Percentiles rank a stretch among this genome's conserved stretches.
Evolutionary conservation across 148 eudicot species (phyloP).

Genomic region (Persicaria tinctoria): DNA sequence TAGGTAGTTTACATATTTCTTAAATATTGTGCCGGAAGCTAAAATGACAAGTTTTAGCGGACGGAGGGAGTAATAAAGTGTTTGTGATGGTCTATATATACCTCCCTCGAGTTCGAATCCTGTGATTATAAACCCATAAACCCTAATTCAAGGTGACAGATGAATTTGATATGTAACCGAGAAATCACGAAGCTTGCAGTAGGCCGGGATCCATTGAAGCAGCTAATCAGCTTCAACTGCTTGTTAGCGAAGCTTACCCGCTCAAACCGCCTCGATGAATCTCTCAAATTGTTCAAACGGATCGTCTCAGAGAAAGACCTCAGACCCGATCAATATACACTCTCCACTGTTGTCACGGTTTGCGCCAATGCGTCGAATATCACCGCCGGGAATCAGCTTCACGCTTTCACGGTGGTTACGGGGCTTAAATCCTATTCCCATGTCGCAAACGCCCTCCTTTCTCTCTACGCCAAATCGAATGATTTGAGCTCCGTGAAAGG

Average conservation of each 20-base stretch:
- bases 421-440: slow-evolving; percentile 44
- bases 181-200: not conserved
- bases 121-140: no score
- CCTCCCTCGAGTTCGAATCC: no score
- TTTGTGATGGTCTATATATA: no score
- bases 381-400: slow-evolving; percentile 49
- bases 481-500: slow-evolving; percentile 38
- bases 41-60: no score
- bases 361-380: slow-evolving; percentile 28
- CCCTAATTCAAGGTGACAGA: not conserved
- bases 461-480: slow-evolving; percentile 42
- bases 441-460: slow-evolving; percentile 58
- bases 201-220: slow-evolving; percentile 14
- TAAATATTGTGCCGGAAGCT: no score
- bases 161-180: not conserved
- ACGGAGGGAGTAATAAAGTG: no score
- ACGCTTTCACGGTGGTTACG: slow-evolving; percentile 34
- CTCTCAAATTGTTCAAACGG: slow-evolving; percentile 44
- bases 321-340: slow-evolving; percentile 65
- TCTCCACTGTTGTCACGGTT: slow-evolving; percentile 65
- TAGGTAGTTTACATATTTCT: no score
- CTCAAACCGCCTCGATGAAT: slow-evolving; percentile 30
- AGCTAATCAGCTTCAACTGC: slow-evolving; percentile 53
- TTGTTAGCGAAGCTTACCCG: slow-evolving; percentile 39
- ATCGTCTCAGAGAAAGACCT: slow-evolving; percentile 43